Base-by-base conservation (phyloP, 768 basidiomycete genomes). In the Boletellus sp. region DNA sequence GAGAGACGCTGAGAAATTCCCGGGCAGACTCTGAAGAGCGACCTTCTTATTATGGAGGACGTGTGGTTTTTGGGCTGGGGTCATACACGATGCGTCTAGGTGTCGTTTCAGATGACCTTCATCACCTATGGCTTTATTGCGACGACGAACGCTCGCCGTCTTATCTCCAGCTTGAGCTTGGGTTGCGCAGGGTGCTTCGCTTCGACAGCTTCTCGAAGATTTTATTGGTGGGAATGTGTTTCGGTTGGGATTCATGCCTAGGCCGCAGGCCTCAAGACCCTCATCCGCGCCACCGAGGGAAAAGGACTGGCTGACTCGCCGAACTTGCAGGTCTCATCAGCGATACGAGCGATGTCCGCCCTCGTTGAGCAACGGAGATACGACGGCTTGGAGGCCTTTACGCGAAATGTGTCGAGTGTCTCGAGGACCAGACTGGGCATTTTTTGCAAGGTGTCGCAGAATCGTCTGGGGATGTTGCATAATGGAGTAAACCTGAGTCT, bases 201-300 rank as follows among this genome's bases (percentile, higher is more conserved):
- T 90, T 94, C 62, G 92, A 94, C 62, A 86, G 84, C 62, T 74
- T 94, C 52, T 87, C 84, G 50, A 95, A 94, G 72, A 74, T 92
- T 32, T 72, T 84, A 22, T 83, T 80, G 32, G 77, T 79, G 22
- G 85, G 85, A 23, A 78, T 88, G 58, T 79, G 87, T 33, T 76
- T 93, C 50, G 89, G 89, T 5, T 90, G 84, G 62, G 80, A 4
- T 28, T 2, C 79, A 6, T 81, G n/a, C n/a, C n/a, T n/a, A n/a
- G n/a, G n/a, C n/a, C n/a, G n/a, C 84, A 12, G 89, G 85, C 4
- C 87, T 89, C 15, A 74, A 75, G 39, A 64, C 71, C 3, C 65
- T 93, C 23, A 63, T 90, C 28, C 70, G 78, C 24, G 80, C 80
- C 3, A 85, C 92, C 43, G 81, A 89, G 42, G 49, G 37, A 4